Percentiles rank a stretch among this genome's conserved stretches.
Evolutionary conservation across 345 rosid species (phyloP).

Genomic region (Lepidium aucheri): DNA sequence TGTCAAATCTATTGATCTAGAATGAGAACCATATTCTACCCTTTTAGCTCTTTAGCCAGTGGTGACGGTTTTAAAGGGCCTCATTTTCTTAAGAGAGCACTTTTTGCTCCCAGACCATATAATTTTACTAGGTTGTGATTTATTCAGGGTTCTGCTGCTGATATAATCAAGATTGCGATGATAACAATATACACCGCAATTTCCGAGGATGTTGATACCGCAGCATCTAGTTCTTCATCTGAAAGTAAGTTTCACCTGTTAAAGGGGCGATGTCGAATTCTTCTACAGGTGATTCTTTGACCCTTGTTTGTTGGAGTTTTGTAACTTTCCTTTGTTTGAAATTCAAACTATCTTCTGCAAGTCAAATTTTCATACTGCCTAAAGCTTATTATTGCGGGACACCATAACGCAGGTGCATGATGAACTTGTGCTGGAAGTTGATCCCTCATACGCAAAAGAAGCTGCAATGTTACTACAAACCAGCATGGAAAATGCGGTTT

Average conservation of each 20-base stretch:
- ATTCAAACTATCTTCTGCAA: not conserved
- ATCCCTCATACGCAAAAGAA: conserved; percentile 61
- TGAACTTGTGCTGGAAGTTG: conserved; percentile 82
- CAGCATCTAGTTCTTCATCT: conserved; percentile 34
- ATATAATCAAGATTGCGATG: conserved; percentile 93
- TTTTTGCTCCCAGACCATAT: not conserved
- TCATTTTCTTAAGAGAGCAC: not conserved
- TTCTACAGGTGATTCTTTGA: conserved; percentile 60
- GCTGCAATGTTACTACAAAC: conserved; percentile 54
- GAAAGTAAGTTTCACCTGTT: conserved; percentile 50
- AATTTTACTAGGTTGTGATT: conserved; percentile 3
- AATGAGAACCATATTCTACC: not conserved
- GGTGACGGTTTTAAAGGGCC: not conserved
- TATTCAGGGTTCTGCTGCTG: conserved; percentile 93
- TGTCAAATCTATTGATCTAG: not conserved
- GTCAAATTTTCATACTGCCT: not conserved
- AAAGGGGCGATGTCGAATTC: conserved; percentile 70
- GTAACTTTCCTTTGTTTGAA: not conserved
- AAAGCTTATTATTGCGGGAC: not conserved
- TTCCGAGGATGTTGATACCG: conserved; percentile 35
- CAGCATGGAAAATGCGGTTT: conserved; percentile 80
- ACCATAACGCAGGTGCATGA: conserved; percentile 65
- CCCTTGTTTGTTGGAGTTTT: not conserved
- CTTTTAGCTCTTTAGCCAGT: not conserved
- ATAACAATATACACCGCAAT: conserved; percentile 57